Conservation (phyloP, 768 basidiomycete species). For the Strobilomyces confusus region DNA sequence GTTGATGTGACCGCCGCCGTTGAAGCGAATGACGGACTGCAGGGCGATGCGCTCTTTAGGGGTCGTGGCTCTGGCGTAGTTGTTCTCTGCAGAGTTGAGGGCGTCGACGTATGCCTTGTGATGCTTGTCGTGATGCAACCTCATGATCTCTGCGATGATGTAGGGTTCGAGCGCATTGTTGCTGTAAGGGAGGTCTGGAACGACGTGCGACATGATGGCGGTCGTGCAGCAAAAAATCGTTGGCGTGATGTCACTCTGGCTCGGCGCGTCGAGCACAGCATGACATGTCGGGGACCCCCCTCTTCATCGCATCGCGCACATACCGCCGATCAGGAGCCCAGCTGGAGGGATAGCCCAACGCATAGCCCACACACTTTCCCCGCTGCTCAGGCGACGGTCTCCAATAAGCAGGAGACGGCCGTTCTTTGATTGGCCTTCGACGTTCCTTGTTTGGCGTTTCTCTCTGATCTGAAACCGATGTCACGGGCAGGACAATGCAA, state of each 20-base stretch:
- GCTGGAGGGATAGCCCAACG: conserved; percentile 29
- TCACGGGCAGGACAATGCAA: conserved; percentile 18
- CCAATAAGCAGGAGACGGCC: conserved; percentile 27
- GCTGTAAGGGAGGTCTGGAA: conserved; percentile 73
- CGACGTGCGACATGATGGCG: conserved; percentile 48
- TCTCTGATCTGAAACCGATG: background rate
- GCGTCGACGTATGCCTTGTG: conserved; percentile 94
- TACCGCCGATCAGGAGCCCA: conserved; percentile 23
- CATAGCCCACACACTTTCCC: conserved; percentile 30
- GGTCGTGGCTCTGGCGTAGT: conserved; percentile 63
- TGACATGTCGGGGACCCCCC: conserved; percentile 15
- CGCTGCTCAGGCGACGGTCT: conserved; percentile 19
- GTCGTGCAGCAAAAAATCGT: conserved; percentile 1
- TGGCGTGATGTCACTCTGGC: background rate
- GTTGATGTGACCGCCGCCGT: conserved; percentile 67
- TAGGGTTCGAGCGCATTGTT: conserved; percentile 93
- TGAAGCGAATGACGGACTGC: conserved; percentile 24
- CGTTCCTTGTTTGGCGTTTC: conserved; percentile 2
- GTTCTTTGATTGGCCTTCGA: conserved; percentile 13
- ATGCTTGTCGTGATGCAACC: conserved; percentile 91
- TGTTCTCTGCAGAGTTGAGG: conserved; percentile 58
- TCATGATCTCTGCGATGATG: conserved; percentile 90
- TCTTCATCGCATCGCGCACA: conserved; percentile 27
- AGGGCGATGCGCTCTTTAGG: conserved; percentile 46
- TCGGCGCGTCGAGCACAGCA: conserved; percentile 15